Evolutionary conservation across 345 rosid genomes (phyloP).

Genomic region (Boechera divaricarpa): DNA sequence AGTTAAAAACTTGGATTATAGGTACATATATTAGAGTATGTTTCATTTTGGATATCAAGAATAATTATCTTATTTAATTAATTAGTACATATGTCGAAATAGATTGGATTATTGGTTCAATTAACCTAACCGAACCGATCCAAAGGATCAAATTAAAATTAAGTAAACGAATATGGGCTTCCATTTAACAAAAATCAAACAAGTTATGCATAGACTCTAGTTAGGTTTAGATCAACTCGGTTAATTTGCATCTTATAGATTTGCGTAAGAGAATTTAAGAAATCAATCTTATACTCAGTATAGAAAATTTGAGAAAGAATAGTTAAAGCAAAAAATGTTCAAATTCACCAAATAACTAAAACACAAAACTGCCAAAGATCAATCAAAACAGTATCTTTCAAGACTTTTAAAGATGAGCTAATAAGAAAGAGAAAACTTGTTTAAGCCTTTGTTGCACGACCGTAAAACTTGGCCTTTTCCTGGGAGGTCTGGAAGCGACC

Average conservation of each 20-base stretch:
- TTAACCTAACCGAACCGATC: too few species aligned
- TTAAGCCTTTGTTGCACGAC: constrained; percentile 62
- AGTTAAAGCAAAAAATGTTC: not conserved
- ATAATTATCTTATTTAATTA: too few species aligned
- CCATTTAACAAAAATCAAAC: too few species aligned
- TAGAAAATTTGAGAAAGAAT: not conserved
- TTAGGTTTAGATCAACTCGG: too few species aligned
- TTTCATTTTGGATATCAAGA: too few species aligned
- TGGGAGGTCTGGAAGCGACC: constrained; percentile 75
- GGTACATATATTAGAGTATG: too few species aligned
- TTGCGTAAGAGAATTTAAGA: not conserved
- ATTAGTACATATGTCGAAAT: too few species aligned
- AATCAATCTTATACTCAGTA: not conserved
- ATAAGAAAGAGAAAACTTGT: not conserved
- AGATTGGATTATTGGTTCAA: too few species aligned
- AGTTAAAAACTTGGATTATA: too few species aligned
- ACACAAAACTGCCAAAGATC: not conserved
- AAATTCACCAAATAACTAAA: constrained; percentile 8
- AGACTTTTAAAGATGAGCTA: not conserved
- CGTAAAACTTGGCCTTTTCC: constrained; percentile 70
- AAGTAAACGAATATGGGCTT: too few species aligned
- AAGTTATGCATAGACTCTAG: too few species aligned
- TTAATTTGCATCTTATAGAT: not conserved
- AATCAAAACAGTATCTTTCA: constrained; percentile 12
- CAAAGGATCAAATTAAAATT: too few species aligned